Percentiles rank a stretch among this genome's conserved stretches.
Conservation (phyloP, 2,329 filamentous ascomycete species). For the Paracorniculantispora psalliotae region DNA sequence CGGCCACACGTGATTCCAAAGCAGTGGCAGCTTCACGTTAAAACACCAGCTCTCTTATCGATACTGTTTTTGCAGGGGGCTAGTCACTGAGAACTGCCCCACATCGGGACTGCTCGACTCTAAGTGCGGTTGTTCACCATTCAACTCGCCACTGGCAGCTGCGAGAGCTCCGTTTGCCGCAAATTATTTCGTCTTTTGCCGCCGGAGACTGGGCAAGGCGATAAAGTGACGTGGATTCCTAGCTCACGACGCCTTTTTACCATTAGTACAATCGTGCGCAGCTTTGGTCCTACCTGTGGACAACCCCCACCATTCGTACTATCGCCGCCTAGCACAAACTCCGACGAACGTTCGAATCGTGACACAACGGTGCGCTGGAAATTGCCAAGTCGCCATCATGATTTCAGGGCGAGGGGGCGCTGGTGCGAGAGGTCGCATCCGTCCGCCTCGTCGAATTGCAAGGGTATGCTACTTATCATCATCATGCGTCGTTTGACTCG, state of each 20-base stretch:
- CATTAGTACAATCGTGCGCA: not conserved
- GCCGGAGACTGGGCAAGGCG: not conserved
- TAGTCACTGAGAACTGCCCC: not conserved
- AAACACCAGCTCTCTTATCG: not conserved
- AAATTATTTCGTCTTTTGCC: not conserved
- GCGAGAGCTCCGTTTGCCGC: not conserved
- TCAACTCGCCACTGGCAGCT: not conserved
- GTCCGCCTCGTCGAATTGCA: conserved; percentile 38
- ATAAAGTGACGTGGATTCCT: not conserved
- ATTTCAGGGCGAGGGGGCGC: conserved; percentile 45
- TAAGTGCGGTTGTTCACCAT: not conserved
- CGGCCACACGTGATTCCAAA: conserved; percentile 2
- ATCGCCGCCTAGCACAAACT: not conserved
- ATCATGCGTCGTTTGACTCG: not conserved
- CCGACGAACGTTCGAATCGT: not conserved
- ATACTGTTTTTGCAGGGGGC: not conserved
- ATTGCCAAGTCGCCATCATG: conserved; percentile 27
- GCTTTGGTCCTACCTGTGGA: not conserved
- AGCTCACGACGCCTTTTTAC: not conserved
- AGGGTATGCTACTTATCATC: conserved; percentile 30
- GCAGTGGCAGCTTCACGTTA: not conserved
- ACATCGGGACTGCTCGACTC: not conserved
- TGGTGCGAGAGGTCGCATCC: conserved; percentile 35
- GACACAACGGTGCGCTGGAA: not conserved
- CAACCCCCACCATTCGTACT: not conserved